Evolutionary conservation across 345 rosid genomes (phyloP).

Genomic region (Gossypium australe): DNA sequence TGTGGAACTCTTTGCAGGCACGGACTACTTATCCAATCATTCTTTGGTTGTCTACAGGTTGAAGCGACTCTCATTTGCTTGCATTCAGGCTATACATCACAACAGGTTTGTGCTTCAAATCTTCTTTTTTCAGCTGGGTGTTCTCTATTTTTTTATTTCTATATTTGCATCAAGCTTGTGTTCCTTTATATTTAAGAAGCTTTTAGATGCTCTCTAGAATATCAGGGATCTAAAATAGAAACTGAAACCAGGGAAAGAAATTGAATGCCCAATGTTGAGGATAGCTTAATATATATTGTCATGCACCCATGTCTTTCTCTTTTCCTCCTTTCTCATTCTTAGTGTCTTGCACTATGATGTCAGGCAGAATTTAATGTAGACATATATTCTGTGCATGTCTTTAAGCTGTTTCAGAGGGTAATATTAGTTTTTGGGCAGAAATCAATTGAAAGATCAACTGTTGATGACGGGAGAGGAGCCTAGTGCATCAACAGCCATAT

Average conservation of each 20-base stretch:
- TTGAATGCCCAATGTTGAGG: neutral
- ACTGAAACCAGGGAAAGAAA: neutral
- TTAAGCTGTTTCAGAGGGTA: neutral
- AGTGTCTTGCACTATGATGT: neutral
- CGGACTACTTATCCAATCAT: conserved; percentile 38
- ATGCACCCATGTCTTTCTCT: neutral
- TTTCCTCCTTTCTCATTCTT: neutral
- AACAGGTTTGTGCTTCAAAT: conserved; percentile 48
- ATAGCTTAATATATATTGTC: neutral
- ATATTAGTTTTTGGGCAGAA: conserved; percentile 35
- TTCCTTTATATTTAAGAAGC: neutral
- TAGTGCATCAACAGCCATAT: conserved; percentile 36
- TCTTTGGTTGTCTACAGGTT: conserved; percentile 77
- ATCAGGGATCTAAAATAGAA: neutral
- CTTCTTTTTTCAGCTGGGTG: conserved; percentile 3
- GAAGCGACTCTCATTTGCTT: conserved; percentile 31
- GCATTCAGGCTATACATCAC: conserved; percentile 30
- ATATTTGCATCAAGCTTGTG: neutral
- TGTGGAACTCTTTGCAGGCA: conserved; percentile 60
- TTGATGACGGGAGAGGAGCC: conserved; percentile 38
- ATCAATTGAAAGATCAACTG: conserved; percentile 54
- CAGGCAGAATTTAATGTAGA: neutral
- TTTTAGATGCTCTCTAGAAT: neutral
- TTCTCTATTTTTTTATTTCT: neutral
- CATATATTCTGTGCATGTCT: neutral